These are phyloP conservation scores for Russula compacta DNA, from an alignment of 768 basidiomycete species.

Conservation along the genomic window DNA sequence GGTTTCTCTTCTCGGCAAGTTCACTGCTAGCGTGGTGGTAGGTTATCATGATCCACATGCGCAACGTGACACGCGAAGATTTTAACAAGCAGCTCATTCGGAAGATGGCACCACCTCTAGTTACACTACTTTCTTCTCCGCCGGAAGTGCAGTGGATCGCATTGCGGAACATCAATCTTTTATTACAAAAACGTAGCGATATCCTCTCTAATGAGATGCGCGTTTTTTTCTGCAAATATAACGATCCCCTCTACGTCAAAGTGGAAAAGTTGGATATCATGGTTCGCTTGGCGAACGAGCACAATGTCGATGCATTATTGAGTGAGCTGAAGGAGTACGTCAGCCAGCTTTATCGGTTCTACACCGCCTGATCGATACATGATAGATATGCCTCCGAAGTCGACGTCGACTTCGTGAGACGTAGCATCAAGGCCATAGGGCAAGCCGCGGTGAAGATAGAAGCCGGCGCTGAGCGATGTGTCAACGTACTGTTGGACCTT, in stretches of 20 bases:
- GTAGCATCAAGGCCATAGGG: slow-evolving; percentile 91
- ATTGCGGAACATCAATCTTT: slow-evolving; percentile 89
- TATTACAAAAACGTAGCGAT: slow-evolving; percentile 88
- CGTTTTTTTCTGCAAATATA: slow-evolving; percentile 99
- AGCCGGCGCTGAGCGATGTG: slow-evolving; percentile 84
- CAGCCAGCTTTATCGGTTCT: background rate
- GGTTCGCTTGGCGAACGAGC: slow-evolving; percentile 85
- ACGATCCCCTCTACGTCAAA: slow-evolving; percentile 98
- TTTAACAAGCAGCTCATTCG: slow-evolving; percentile 76
- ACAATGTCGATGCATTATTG: slow-evolving; percentile 88
- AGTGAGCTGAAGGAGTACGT: slow-evolving; percentile 93
- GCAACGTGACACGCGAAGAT: slow-evolving; percentile 69
- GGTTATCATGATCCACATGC: slow-evolving; percentile 98
- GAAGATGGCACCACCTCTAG: slow-evolving; percentile 96
- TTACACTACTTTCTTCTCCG: slow-evolving; percentile 91
- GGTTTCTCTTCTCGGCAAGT: background rate
- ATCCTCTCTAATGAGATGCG: slow-evolving; percentile 93
- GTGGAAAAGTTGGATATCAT: slow-evolving; percentile 98
- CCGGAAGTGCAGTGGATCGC: slow-evolving; percentile 99
- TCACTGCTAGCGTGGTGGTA: slow-evolving; percentile 24
- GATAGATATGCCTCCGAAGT: slow-evolving; percentile 90
- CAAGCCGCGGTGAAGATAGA: slow-evolving; percentile 96
- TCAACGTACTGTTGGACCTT: slow-evolving; percentile 86
- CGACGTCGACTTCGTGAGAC: slow-evolving; percentile 95
- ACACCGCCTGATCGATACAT: slow-evolving; percentile 2